Evolutionary conservation across 805 yeast genomes (phyloP), one percentile per base, ranked within the genome.

Genomic region (Wickerhamomyces subpelliculosus): DNA sequence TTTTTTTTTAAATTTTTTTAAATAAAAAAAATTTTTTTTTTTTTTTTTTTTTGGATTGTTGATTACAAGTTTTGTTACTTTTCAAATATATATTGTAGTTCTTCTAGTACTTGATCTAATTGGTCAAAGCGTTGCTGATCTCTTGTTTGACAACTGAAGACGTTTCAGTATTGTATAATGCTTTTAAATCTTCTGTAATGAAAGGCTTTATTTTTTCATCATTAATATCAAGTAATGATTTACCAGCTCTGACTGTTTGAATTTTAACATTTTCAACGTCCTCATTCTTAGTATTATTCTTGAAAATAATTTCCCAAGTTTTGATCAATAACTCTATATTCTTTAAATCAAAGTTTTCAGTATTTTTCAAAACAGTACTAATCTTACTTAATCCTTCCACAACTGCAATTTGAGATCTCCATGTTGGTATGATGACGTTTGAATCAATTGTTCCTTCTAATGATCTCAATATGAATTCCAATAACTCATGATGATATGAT

Each of bases 231-330:
- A 47, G 42, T 21, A 65, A 27, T 2, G 42, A 20, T 5, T 49
- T 51, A 1, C 63, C 74, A n/a, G 64, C 57, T 25, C 64, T 56
- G 2, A 67, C 60, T 34, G 69, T 58, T 22, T 75, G 75, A 17
- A 81, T 55, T 38, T 80, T 68, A 4, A 80, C 84, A 42, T 70
- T 73, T 49, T 83, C 90, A 41, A 73, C 70, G 20, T 67, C 64
- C 24, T 65, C 64, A 11, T 53, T 46, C 5, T 45, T 44, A n/a
- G 65, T 54, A 46, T 72, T 68, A n/a, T 47, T 43, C 6, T 39
- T 33, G 23, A 50, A 52, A 43, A 54, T 45, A 4, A 18, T 44
- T 18, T 36, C 45, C 60, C 57, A 70, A 10, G 46, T 32, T 9
- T 37, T 34, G 16, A 26, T 17, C 14, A 56, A 34, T 10, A 32